phyloP scores from a whole-genome alignment of 2,329 filamentous ascomycete species.

The Epichloe sibirici region DNA sequence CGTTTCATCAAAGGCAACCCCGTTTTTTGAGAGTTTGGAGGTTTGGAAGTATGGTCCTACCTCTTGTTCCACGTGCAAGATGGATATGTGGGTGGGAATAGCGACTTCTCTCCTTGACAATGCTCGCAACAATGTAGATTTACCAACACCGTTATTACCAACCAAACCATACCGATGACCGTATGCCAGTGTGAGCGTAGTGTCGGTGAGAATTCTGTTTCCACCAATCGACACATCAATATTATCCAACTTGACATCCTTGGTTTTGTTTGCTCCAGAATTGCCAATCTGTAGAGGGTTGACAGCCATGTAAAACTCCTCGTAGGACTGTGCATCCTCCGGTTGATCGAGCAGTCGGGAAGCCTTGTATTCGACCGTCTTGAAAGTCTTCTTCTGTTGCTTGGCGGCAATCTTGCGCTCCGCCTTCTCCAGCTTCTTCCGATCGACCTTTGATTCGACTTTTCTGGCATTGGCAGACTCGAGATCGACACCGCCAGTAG shows the following conservation, averaged over 20 bases:
- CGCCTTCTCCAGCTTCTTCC: slow-evolving; percentile 98
- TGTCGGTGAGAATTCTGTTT: slow-evolving; percentile 79
- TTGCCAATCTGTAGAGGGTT: slow-evolving; percentile 84
- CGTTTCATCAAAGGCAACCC: neutral
- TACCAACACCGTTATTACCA: slow-evolving; percentile 98
- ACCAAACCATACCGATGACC: slow-evolving; percentile 93
- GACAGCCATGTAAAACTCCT: slow-evolving; percentile 99
- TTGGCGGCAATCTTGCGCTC: slow-evolving; percentile 96
- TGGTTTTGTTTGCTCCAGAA: slow-evolving; percentile 70
- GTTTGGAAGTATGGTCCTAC: slow-evolving; percentile 30
- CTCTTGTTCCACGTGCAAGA: slow-evolving; percentile 98
- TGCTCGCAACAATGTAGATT: slow-evolving; percentile 86
- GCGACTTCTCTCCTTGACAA: slow-evolving; percentile 86
- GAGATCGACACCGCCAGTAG: slow-evolving; percentile 74
- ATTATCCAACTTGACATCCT: slow-evolving; percentile 96
- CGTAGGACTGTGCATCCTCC: slow-evolving; percentile 79
- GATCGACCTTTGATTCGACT: slow-evolving; percentile 93
- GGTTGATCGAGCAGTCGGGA: slow-evolving; percentile 77
- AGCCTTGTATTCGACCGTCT: slow-evolving; percentile 95
- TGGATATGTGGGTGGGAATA: slow-evolving; percentile 94
- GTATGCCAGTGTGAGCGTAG: slow-evolving; percentile 79
- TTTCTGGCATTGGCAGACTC: slow-evolving; percentile 89
- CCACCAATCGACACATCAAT: slow-evolving; percentile 91
- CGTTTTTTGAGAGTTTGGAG: neutral
- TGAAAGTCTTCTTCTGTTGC: slow-evolving; percentile 96